Evolutionary conservation across 495 filamentous ascomycete species (phyloP), one percentile per base, ranked within the genome.

Genomic region (Aspergillus nanangensis): DNA sequence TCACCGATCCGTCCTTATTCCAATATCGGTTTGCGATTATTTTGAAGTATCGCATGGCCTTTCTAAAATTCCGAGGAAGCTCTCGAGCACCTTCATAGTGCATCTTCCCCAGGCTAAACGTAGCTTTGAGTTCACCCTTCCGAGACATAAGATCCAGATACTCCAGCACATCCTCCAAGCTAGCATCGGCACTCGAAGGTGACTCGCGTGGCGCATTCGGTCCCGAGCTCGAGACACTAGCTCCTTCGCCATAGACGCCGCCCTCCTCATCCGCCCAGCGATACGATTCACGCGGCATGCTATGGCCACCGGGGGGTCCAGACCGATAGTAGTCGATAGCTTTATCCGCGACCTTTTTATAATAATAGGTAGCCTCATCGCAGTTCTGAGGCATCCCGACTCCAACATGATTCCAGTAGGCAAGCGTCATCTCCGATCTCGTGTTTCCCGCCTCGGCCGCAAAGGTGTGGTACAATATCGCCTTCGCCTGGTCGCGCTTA

Each of bases 181-280:
- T 85, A 2, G 90, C 88, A 45, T 92, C 81, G 0, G 81, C 76
- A 51, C 90, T 84, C 0, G 86, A 82, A 51, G 80, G 80, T 9
- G 82, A 71, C 19, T 82, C 80, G 55, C 83, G 82, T 49, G 84
- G 72, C 0, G 89, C 88, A 59, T 92, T 87, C n/a, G 72, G 71
- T n/a, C 93, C 93, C 5, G 93, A 84, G 61, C 90, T 96, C 20
- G 81, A 80, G n/a, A 86, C 83, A 54, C 90, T 96, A 17, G 93
- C 93, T 5, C 93, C 93, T 62, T 95, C 87, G 7, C 93, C 94
- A 57, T 96, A 99, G 20, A 95, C 88, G 33, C 93, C 93, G 18
- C 93, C 94, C 15, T 82, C 75, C 36, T 96, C 89, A 59, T 99
- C 94, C 11, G 90, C 88, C 48, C 69, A 75, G 35, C 87, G 74